Base-by-base conservation (phyloP, 1,139 yeast species). In the Suhomyces coccinellae region DNA sequence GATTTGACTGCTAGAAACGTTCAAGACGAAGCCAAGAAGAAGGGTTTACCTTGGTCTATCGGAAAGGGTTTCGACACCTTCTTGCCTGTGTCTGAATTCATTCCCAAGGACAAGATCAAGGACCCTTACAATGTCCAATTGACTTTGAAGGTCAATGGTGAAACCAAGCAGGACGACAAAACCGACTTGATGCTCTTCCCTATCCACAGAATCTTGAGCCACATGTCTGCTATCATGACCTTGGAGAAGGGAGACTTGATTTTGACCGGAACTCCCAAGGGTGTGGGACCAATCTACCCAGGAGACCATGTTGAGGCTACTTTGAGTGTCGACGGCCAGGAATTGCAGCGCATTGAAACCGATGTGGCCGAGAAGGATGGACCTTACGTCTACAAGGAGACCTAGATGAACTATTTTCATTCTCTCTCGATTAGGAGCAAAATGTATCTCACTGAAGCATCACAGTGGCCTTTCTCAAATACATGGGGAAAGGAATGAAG, bases 31-130 rank as follows among this genome's bases (percentile, higher is more conserved):
- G 97, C 97, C 41, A 95, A 93, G 67, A 80, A 78, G 69, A 89
- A 89, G 65, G 98, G 99, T 1, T 75, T 93, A 46, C 99, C 99
- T 12, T 93, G 99, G 99, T 71, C 95, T 5, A 88, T 91, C 55
- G 96, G 95, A 33, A 95, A 93, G 65, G 99, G 99, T 0, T 93
- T 90, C 62, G 99, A 93, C 62, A 93, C 99, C 0, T 93, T 93
- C 64, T 74, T 88, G 61, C 99, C 99, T 1, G 67, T 93, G 17
- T 84, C 95, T 8, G 66, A 72, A 24, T 80, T 82, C 54, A 84
- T 93, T 47, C 79, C 91, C 11, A 86, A 86, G 59, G 65, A 64
- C 2, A 65, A 74, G 51, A 81, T 90, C 48, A 77, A 85, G 3
- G 89, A 87, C 56, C 95, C 95, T 3, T 82, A 87, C 58, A 76